Evolutionary conservation across 352 stramenopile species (phyloP), one percentile per base, ranked within the genome.

Genomic region (Phytopythium montanum): DNA sequence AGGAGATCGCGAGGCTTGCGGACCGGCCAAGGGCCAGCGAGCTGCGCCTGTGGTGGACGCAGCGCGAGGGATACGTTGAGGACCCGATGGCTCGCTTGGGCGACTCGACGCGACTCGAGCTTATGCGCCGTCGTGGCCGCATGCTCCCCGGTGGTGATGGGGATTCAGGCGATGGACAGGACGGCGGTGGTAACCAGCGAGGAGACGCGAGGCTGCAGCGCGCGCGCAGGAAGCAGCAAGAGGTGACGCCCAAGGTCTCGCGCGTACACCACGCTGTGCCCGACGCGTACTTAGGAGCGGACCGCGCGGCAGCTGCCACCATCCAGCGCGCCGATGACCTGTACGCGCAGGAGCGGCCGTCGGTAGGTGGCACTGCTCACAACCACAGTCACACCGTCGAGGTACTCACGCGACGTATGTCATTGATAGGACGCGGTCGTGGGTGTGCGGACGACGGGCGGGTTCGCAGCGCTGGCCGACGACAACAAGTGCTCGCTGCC

Each of bases 1-100:
- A 56, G 3, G 76, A 88, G 54, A 73, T 88, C 56, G 68, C 78
- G 64, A 61, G 77, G 1, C 59, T 87, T 9, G 38, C 46, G 8
- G 76, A 87, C 38, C 84, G 85, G 36, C 81, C 81, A 23, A 85
- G 79, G 33, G 61, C 66, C 0, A 45, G 69, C 3, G 58, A 83
- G 26, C 65, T 88, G 8, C 25, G 54, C 8, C 59, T 70, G 41
- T 92, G 83, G 83, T 92, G 83, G 83, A 85, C 68, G 26, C 60
- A 64, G 14, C 64, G 72, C 25, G 52, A 68, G 2, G 83, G 77
- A 6, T 91, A 93, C 54, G 74, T 91, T 1, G 73, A 76, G 4
- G 73, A 88, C 19, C 74, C 81, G n/a, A 4, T 70, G 7, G 6
- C 61, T 1, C 76, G 82, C 46, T 61, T 74, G 18, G 50, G 60